These are phyloP conservation scores for Tardiomyces digboiensis DNA, from an alignment of 1,139 yeast species.

Conservation along the genomic window DNA sequence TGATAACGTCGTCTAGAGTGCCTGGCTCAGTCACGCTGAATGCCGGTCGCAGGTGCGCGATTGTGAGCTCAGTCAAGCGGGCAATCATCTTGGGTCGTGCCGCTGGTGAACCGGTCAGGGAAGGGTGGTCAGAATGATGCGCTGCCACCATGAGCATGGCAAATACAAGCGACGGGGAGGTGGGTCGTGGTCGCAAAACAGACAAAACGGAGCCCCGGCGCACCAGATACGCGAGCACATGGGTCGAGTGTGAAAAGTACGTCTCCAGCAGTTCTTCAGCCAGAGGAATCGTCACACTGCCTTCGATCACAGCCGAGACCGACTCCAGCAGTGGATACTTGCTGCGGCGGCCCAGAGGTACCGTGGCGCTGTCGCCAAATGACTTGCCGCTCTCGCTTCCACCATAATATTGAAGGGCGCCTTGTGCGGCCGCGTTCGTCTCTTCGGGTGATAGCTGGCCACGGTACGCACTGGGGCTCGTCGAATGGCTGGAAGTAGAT, in stretches of 20 bases:
- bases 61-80: conserved; percentile 20
- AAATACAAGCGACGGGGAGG: conserved; percentile 26
- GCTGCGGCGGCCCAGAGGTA: conserved; percentile 1
- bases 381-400: conserved; percentile 1
- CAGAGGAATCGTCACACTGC: conserved; percentile 21
- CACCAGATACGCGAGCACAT: conserved; percentile 21
- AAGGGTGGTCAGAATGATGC: conserved; percentile 30
- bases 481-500: neutral
- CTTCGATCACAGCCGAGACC: conserved; percentile 15
- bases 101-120: conserved; percentile 24
- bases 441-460: neutral
- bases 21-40: conserved; percentile 19
- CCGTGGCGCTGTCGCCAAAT: conserved; percentile 2
- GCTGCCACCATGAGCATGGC: conserved; percentile 30
- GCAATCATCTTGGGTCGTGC: conserved; percentile 21
- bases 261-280: conserved; percentile 30
- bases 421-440: neutral
- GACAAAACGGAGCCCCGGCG: conserved; percentile 17
- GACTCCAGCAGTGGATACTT: conserved; percentile 22
- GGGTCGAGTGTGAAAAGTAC: conserved; percentile 27
- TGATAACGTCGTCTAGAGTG: conserved; percentile 31
- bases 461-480: neutral
- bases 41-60: conserved; percentile 18
- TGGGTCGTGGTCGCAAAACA: conserved; percentile 18
- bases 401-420: neutral